Conservation (phyloP, 73 alveolate genomes). For the Tetrahymena borealis region DNA sequence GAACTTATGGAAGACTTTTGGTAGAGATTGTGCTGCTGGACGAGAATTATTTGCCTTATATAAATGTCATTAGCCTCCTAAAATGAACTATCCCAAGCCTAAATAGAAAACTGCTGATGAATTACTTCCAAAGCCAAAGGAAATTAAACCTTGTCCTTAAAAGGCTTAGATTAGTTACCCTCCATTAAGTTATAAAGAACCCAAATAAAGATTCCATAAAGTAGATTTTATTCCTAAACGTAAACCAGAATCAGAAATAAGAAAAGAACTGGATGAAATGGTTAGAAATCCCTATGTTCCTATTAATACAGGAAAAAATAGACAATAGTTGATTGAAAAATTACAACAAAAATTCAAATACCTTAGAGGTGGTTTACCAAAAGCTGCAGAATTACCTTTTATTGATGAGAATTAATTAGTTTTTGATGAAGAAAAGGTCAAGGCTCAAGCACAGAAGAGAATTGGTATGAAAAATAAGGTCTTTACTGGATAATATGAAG, state of each 20-base stretch:
- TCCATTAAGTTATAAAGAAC: constrained; percentile 23
- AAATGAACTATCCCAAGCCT: constrained; percentile 52
- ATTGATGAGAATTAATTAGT: constrained; percentile 9
- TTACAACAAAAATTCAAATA: constrained; percentile 46
- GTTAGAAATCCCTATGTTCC: constrained; percentile 47
- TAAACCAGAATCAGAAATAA: constrained; percentile 55
- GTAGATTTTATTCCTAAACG: constrained; percentile 55
- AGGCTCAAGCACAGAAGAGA: constrained; percentile 9
- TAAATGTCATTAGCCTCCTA: constrained; percentile 53
- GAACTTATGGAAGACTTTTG: constrained; percentile 48
- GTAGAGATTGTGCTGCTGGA: constrained; percentile 58
- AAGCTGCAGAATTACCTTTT: constrained; percentile 44
- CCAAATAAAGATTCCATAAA: constrained; percentile 30
- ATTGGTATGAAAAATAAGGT: constrained; percentile 21
- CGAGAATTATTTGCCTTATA: constrained; percentile 50
- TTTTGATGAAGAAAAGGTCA: constrained; percentile 14
- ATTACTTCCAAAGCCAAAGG: constrained; percentile 25
- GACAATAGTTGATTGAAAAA: constrained; percentile 46
- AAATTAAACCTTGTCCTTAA: constrained; percentile 49
- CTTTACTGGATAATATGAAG: constrained; percentile 18
- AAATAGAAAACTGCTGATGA: constrained; percentile 29
- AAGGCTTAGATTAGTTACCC: constrained; percentile 54
- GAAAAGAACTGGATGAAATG: constrained; percentile 46
- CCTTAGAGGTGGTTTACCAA: constrained; percentile 47
- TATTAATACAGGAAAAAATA: constrained; percentile 42